These are phyloP conservation scores for Scortechinia acanthostroma DNA, from an alignment of 2,329 filamentous ascomycete genomes.

Conservation along the genomic window DNA sequence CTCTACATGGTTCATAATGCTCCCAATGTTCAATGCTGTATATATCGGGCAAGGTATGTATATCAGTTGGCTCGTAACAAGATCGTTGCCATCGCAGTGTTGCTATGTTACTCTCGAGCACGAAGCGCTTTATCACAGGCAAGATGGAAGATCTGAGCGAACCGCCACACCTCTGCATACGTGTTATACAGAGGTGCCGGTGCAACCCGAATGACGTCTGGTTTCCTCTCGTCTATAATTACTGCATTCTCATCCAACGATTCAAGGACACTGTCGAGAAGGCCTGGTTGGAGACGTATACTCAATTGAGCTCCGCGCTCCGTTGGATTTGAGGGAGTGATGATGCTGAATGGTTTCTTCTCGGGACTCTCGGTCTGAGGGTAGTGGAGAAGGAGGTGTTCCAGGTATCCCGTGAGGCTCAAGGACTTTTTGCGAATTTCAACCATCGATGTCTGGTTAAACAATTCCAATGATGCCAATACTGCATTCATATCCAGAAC, in stretches of 20 bases:
- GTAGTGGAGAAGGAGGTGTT: slow-evolving; percentile 50
- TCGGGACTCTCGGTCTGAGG: slow-evolving; percentile 18
- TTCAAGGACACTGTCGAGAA: slow-evolving; percentile 63
- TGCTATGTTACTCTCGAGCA: slow-evolving; percentile 7
- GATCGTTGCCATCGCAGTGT: no score
- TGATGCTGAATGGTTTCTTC: slow-evolving; percentile 40
- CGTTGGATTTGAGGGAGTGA: slow-evolving; percentile 63
- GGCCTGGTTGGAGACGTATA: slow-evolving; percentile 56
- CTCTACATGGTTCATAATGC: no score
- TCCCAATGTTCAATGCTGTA: no score
- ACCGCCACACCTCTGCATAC: slow-evolving; percentile 65
- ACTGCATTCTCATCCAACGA: slow-evolving; percentile 63
- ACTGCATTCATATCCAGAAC: slow-evolving; percentile 72
- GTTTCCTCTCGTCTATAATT: slow-evolving; percentile 76
- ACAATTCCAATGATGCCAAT: slow-evolving; percentile 66
- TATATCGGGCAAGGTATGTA: no score
- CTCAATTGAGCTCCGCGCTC: slow-evolving; percentile 76
- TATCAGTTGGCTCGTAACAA: no score
- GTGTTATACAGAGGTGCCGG: slow-evolving; percentile 80
- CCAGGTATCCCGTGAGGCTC: slow-evolving; percentile 69
- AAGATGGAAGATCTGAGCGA: slow-evolving; percentile 40
- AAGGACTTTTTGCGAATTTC: slow-evolving; percentile 66
- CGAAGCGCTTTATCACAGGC: slow-evolving; percentile 32
- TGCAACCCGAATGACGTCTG: slow-evolving; percentile 77
- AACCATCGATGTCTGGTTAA: slow-evolving; percentile 63